Conservation (phyloP, 257 asterid species). For the Thymus quinquecostatus region DNA sequence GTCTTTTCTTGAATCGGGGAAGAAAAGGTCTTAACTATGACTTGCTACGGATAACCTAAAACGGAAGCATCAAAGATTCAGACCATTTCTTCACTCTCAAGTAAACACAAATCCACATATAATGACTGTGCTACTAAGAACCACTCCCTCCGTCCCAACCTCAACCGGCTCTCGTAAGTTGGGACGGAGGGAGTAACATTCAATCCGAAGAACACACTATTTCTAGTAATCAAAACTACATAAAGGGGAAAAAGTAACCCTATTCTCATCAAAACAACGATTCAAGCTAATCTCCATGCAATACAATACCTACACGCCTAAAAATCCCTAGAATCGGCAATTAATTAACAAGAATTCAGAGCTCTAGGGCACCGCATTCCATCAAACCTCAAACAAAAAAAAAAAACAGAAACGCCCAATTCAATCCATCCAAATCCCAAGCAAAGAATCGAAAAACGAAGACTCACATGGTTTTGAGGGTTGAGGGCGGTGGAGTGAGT, state of each 20-base stretch:
- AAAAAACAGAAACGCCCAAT: slow-evolving; percentile 15
- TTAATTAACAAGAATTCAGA: not conserved
- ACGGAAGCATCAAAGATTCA: not conserved
- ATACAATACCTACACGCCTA: not conserved
- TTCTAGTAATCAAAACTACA: slow-evolving; percentile 4
- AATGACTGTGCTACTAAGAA: not conserved
- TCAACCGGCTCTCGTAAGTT: too few relatives aligned
- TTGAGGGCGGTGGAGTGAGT: slow-evolving; percentile 60
- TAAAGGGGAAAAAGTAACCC: not conserved
- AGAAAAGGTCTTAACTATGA: too few relatives aligned
- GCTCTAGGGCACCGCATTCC: slow-evolving; percentile 10
- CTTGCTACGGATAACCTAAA: not conserved
- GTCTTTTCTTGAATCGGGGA: too few relatives aligned
- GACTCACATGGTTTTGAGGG: slow-evolving; percentile 17
- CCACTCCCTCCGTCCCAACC: not conserved
- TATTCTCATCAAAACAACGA: slow-evolving; percentile 4
- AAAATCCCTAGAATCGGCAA: not conserved
- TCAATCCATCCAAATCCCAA: slow-evolving; percentile 8
- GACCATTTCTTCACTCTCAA: not conserved
- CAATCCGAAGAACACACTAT: not conserved
- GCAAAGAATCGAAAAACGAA: not conserved
- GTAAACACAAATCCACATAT: not conserved
- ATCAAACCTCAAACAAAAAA: slow-evolving; percentile 18
- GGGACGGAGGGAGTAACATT: not conserved
- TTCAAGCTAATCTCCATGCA: slow-evolving; percentile 5